Conservation (phyloP, 2,329 filamentous ascomycete genomes). For the Teratosphaeria destructans region DNA sequence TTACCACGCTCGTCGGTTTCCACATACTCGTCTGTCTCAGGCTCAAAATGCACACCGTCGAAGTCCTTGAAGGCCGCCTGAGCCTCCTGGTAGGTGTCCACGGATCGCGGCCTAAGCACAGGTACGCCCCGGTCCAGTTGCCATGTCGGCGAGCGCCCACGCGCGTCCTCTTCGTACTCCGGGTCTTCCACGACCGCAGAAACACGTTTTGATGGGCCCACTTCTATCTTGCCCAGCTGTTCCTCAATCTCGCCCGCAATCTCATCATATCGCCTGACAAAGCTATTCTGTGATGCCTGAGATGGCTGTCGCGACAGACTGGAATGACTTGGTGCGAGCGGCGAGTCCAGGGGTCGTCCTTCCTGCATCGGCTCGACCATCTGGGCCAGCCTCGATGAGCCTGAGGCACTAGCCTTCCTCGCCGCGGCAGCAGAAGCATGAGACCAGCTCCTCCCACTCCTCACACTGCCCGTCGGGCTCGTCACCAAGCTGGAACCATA, state of each 20-base stretch:
- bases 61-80: constrained; percentile 66
- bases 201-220: constrained; percentile 11
- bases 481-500: constrained; percentile 61
- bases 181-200: neutral
- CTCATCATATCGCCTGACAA: constrained; percentile 19
- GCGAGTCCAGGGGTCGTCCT: constrained; percentile 23
- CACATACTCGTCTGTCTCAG: constrained; percentile 34
- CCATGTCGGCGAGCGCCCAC: neutral
- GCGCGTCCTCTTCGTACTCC: neutral
- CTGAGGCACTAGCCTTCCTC: constrained; percentile 30
- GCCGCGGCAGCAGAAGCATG: constrained; percentile 21
- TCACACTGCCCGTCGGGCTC: constrained; percentile 53
- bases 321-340: constrained; percentile 17
- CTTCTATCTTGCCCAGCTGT: constrained; percentile 16
- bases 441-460: constrained; percentile 33
- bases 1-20: constrained; percentile 23
- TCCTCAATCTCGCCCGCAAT: constrained; percentile 23
- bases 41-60: constrained; percentile 66
- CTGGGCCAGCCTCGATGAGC: constrained; percentile 31
- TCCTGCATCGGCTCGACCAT: constrained; percentile 31
- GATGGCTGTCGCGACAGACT: neutral
- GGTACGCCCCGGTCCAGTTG: neutral
- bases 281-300: constrained; percentile 18
- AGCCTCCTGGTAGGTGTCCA: constrained; percentile 55
- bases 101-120: constrained; percentile 35